These are phyloP conservation scores for Linum trigynum DNA, from an alignment of 345 rosid genomes.

Conservation along the genomic window DNA sequence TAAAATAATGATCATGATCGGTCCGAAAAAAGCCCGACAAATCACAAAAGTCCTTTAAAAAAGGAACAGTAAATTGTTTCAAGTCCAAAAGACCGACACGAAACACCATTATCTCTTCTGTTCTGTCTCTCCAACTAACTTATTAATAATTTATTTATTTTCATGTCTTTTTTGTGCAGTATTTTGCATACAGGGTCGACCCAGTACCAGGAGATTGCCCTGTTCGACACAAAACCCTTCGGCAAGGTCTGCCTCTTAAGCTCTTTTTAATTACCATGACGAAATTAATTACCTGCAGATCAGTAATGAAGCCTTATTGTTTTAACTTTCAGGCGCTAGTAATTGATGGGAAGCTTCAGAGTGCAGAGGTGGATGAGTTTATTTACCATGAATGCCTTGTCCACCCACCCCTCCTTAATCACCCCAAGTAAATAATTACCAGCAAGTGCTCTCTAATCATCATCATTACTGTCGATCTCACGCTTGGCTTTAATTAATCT, in stretches of 20 bases:
- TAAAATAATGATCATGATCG: too few relatives aligned
- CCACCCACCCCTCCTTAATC: conserved; percentile 73
- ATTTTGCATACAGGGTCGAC: conserved; percentile 74
- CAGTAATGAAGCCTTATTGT: not conserved
- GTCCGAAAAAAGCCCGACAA: too few relatives aligned
- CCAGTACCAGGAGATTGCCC: conserved; percentile 70
- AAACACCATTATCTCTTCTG: not conserved
- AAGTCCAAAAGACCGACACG: too few relatives aligned
- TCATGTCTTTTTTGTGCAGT: conserved; percentile 21
- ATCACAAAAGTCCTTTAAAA: too few relatives aligned
- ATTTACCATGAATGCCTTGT: conserved; percentile 89
- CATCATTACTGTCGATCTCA: not conserved
- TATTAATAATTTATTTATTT: not conserved
- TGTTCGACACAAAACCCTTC: conserved; percentile 77
- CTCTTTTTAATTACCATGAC: not conserved
- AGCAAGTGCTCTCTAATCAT: too few relatives aligned
- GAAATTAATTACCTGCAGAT: too few relatives aligned
- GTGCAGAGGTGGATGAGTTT: conserved; percentile 90
- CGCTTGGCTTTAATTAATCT: not conserved
- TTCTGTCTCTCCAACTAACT: not conserved
- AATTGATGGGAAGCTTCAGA: conserved; percentile 97
- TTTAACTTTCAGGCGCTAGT: conserved; percentile 47
- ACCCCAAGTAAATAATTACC: conserved; percentile 43
- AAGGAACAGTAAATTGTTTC: too few relatives aligned
- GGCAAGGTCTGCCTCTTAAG: conserved; percentile 46